Conservation (phyloP, 805 yeast genomes). For the Cyberlindnera maclurae region DNA sequence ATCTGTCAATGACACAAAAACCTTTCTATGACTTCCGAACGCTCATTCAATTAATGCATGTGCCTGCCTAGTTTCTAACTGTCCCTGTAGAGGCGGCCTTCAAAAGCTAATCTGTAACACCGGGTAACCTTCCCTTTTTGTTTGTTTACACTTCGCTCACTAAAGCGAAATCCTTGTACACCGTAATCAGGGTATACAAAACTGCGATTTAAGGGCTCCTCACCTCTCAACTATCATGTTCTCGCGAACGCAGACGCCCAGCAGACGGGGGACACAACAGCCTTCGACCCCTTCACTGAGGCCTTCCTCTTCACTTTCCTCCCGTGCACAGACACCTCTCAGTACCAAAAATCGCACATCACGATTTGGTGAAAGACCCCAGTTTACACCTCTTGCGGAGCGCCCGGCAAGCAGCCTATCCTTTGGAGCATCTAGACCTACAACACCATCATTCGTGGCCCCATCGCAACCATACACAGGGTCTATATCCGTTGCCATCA, state of each 20-base stretch:
- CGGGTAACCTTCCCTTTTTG: conserved; percentile 1
- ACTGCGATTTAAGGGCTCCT: no score
- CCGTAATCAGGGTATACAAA: no score
- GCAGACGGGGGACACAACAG: conserved; percentile 7
- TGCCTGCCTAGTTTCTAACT: neutral
- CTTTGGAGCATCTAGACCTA: conserved; percentile 16
- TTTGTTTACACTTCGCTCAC: conserved; percentile 1
- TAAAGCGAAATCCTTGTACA: no score
- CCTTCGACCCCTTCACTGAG: conserved; percentile 20
- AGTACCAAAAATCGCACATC: conserved; percentile 13
- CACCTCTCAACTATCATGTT: no score
- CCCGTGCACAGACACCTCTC: conserved; percentile 19
- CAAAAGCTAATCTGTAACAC: neutral
- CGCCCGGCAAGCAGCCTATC: conserved; percentile 13
- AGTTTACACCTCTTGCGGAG: conserved; percentile 20
- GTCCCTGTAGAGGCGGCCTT: no score
- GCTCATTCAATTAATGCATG: neutral
- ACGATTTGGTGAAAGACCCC: conserved; percentile 16
- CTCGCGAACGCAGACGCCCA: conserved; percentile 20
- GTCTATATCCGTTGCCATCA: conserved; percentile 64
- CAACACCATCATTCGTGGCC: conserved; percentile 17
- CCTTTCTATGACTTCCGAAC: neutral
- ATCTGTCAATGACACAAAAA: neutral
- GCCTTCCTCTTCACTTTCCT: conserved; percentile 16
- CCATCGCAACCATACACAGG: conserved; percentile 45